Conservation (phyloP, 257 asterid species). For the Jasminum sambac region DNA sequence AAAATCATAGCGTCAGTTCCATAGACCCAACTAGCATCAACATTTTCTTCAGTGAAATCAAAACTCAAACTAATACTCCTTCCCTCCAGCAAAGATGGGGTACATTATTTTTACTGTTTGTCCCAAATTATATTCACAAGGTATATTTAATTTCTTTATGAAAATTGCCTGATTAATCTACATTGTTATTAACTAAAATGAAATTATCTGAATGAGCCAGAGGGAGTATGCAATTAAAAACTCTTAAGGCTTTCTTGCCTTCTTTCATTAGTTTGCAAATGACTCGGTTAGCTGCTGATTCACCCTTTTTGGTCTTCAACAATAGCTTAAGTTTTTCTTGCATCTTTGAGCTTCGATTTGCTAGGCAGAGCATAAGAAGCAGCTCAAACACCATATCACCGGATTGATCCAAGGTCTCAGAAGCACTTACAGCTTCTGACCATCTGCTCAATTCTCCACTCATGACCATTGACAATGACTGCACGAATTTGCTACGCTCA, state of each 20-base stretch:
- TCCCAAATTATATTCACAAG: too few relatives aligned
- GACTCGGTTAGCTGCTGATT: slow-evolving; percentile 59
- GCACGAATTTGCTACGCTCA: slow-evolving; percentile 41
- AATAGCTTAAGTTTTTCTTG: slow-evolving; percentile 47
- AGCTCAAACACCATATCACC: slow-evolving; percentile 55
- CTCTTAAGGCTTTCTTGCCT: slow-evolving; percentile 40
- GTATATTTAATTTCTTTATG: too few relatives aligned
- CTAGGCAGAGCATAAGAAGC: slow-evolving; percentile 56
- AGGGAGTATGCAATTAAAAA: not conserved
- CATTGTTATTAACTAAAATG: too few relatives aligned
- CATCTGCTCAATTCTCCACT: slow-evolving; percentile 36
- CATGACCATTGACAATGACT: slow-evolving; percentile 43
- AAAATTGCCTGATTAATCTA: too few relatives aligned
- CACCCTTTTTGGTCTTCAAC: slow-evolving; percentile 57
- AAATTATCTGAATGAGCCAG: too few relatives aligned
- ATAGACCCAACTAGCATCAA: slow-evolving; percentile 21
- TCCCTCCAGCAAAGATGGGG: too few relatives aligned
- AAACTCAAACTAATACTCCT: too few relatives aligned
- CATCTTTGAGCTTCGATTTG: slow-evolving; percentile 40
- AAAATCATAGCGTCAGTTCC: slow-evolving; percentile 21
- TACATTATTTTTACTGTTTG: too few relatives aligned
- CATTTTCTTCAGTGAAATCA: not conserved
- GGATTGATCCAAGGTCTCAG: slow-evolving; percentile 39
- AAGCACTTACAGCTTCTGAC: slow-evolving; percentile 33
- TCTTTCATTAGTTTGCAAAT: slow-evolving; percentile 59